Evolutionary conservation across 495 filamentous ascomycete species (phyloP).

Genomic region (Penicilliopsis zonata): DNA sequence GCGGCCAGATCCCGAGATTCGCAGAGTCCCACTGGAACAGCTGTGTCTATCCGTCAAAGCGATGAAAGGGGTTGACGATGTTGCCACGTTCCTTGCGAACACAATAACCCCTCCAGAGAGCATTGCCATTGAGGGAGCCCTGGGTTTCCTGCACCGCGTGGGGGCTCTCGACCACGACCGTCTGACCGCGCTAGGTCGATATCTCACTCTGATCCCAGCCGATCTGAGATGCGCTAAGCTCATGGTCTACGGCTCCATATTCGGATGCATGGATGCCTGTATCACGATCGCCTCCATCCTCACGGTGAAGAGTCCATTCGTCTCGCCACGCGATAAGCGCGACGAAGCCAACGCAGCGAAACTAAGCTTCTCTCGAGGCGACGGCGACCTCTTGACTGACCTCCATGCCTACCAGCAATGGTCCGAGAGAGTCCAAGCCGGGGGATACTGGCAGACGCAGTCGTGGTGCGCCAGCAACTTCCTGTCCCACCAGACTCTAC

Average conservation of each 20-base stretch:
- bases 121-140: conserved; percentile 72
- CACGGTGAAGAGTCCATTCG: conserved; percentile 72
- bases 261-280: conserved; percentile 78
- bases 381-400: conserved; percentile 84
- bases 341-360: conserved; percentile 72
- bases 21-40: conserved; percentile 85
- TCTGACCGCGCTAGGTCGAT: conserved; percentile 79
- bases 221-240: conserved; percentile 89
- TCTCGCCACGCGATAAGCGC: conserved; percentile 67
- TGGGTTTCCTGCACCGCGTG: conserved; percentile 66
- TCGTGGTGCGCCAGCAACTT: conserved; percentile 81
- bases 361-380: conserved; percentile 54
- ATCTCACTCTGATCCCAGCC: conserved; percentile 87
- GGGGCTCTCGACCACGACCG: conserved; percentile 77
- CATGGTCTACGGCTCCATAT: conserved; percentile 90
- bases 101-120: conserved; percentile 81
- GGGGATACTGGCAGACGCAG: conserved; percentile 49
- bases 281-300: conserved; percentile 86
- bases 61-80: conserved; percentile 73
- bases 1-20: conserved; percentile 86
- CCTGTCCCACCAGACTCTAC: conserved; percentile 69
- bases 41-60: conserved; percentile 87
- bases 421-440: conserved; percentile 45
- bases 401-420: conserved; percentile 74
- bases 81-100: conserved; percentile 67